Base-by-base conservation (phyloP, 441 rosid genomes). In the Bocquillonia castaneifolia region DNA sequence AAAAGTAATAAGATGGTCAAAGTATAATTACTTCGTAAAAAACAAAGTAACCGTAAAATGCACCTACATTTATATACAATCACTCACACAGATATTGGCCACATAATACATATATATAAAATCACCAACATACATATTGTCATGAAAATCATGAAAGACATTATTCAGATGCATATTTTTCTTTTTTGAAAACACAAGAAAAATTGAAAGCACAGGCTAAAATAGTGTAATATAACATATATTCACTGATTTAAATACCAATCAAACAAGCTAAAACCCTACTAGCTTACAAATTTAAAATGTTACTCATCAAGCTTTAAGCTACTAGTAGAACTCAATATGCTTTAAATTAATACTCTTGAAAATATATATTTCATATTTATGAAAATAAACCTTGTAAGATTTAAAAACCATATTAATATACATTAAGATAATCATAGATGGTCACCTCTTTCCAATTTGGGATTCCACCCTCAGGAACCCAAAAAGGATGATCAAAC, bases 401-500 rank as follows among this genome's bases (percentile, higher is more conserved):
- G 50, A 75, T 74, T 72, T 52, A 31, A 73, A 44, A 66, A 74
- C 26, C 54, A 50, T 50, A 50, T 18, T 72, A 29, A 79, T 67
- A 80, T 79, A 82, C 69, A 70, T 79, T 80, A 74, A 72, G 29
- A 77, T 79, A 79, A 82, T 69, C 82, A 79, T 82, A 86, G 83
- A 82, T 77, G 73, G 82, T 93, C 98, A 93, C 98, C 98, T 93
- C 98, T 93, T 90, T 93, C 98, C 97, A 93, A 89, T 89, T 92
- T 83, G 97, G 97, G 86, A 93, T 93, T 84, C 98, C 98, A 75
- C 97, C 98, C 72, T 87, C 98, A 29, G 98, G 96, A 89, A 93
- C 98, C 98, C 98, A 91, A 91, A 89, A 68, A 81, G 98, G 98
- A 88, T 93, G 98, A 86, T 93, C 97, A 89, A 89, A 93, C 86